These are phyloP conservation scores for Wickerhamiella parazyma DNA, from an alignment of 805 yeast genomes.

Conservation along the genomic window DNA sequence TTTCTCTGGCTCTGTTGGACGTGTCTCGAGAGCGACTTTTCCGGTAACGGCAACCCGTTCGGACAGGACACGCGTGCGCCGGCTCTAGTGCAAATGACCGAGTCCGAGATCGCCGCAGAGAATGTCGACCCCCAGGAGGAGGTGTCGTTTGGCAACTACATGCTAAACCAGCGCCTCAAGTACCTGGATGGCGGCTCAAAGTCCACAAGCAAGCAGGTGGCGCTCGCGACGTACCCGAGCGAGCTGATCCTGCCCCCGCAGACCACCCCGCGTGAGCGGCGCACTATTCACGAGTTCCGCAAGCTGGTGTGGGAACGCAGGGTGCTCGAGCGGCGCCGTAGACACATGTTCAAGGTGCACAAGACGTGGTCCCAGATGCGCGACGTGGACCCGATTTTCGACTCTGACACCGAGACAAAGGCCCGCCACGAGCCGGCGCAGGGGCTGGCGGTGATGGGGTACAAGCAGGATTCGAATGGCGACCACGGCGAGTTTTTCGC, in stretches of 20 bases:
- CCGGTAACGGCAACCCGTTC: slow-evolving; percentile 46
- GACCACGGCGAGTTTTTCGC: slow-evolving; percentile 8
- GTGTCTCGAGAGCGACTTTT: slow-evolving; percentile 61
- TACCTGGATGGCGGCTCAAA: slow-evolving; percentile 23
- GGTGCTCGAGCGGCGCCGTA: slow-evolving; percentile 14
- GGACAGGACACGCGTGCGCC: slow-evolving; percentile 33
- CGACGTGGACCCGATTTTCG: slow-evolving; percentile 25
- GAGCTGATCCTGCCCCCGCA: slow-evolving; percentile 12
- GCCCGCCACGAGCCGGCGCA: neutral
- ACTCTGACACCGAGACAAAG: slow-evolving; percentile 25
- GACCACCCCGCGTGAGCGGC: slow-evolving; percentile 14
- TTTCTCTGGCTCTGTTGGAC: slow-evolving; percentile 77
- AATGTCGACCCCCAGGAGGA: slow-evolving; percentile 35
- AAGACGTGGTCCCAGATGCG: slow-evolving; percentile 22
- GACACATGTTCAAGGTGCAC: neutral
- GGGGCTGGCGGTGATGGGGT: slow-evolving; percentile 2
- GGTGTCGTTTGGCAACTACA: slow-evolving; percentile 30
- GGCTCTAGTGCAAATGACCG: slow-evolving; percentile 20
- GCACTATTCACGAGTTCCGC: slow-evolving; percentile 14
- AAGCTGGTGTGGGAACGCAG: slow-evolving; percentile 15
- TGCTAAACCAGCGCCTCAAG: slow-evolving; percentile 28
- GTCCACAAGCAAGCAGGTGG: neutral
- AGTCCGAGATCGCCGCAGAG: slow-evolving; percentile 24
- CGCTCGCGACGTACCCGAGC: neutral
- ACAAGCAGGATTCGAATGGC: neutral